Evolutionary conservation across 495 filamentous ascomycete species (phyloP).

Genomic region (Staphylotrichum longicolle): DNA sequence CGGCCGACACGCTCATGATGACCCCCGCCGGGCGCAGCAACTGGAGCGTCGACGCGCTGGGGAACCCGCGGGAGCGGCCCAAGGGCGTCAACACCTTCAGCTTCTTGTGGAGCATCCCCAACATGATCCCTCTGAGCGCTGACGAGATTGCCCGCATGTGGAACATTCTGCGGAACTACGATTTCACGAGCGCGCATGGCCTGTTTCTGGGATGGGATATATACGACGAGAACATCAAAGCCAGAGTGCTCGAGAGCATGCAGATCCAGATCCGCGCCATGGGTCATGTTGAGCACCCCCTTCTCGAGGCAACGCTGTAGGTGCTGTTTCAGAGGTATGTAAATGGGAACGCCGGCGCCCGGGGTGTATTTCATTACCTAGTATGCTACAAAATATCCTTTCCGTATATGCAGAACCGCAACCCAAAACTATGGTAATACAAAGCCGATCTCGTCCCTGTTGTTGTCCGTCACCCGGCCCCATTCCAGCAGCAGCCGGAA

Average conservation of each 20-base stretch:
- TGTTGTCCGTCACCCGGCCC: slow-evolving; percentile 62
- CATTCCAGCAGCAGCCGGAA: slow-evolving; percentile 77
- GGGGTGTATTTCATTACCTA: neutral
- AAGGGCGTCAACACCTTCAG: slow-evolving; percentile 59
- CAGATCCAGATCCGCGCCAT: slow-evolving; percentile 63
- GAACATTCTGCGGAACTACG: slow-evolving; percentile 50
- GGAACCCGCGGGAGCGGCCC: slow-evolving; percentile 44
- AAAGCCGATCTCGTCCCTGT: slow-evolving; percentile 59
- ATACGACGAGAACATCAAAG: slow-evolving; percentile 54
- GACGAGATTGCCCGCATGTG: slow-evolving; percentile 55
- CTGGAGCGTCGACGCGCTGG: slow-evolving; percentile 38
- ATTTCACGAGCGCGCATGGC: slow-evolving; percentile 64
- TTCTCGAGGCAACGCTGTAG: slow-evolving; percentile 28
- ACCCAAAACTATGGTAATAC: slow-evolving; percentile 9
- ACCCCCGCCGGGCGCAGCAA: slow-evolving; percentile 54
- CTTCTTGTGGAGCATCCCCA: slow-evolving; percentile 80
- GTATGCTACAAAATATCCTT: neutral
- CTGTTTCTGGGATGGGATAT: slow-evolving; percentile 63
- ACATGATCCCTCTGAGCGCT: slow-evolving; percentile 71
- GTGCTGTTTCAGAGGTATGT: neutral
- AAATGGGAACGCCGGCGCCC: neutral
- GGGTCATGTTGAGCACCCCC: slow-evolving; percentile 51
- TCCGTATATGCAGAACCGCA: neutral
- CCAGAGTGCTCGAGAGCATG: slow-evolving; percentile 68
- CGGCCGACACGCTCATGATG: slow-evolving; percentile 70